Base-by-base conservation (phyloP, 768 basidiomycete genomes). In the Leccinum boreale region DNA sequence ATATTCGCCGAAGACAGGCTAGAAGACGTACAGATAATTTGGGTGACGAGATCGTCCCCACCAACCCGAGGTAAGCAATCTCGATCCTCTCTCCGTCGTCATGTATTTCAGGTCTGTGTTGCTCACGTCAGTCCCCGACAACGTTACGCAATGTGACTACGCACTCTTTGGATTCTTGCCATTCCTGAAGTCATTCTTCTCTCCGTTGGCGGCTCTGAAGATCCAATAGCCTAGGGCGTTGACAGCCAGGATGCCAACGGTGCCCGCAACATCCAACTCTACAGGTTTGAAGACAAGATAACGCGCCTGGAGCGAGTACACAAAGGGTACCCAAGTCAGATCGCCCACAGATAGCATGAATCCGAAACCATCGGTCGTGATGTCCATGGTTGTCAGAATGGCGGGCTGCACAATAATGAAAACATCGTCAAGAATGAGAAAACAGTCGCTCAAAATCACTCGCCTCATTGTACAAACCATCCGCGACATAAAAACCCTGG, bases 331-430 rank as follows among this genome's bases (percentile, higher is more conserved):
- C 90, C 92, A 98, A 19, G 86, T 74, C 28, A 98, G 82, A 68
- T 98, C 94, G 44, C 97, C 96, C 49, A 96, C 82, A 5, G 93
- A 75, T 28, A 99, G 87, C 97, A 99, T 99, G 81, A 94, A 98
- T 7, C 97, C 97, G 67, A 98, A 98, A 11, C 97, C 97, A 65
- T 99, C 97, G 11, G 90, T 91, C 3, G 89, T 95, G 68, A 99
- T 95, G 68, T 99, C 97, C 92, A 99, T 99, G 4, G 90, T 94
- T 1, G 92, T 95, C 57, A 98, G 80, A 62, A 99, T 81, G 10
- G 91, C 89, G 2, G 90, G 82, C 92, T 97, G 62, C 23, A 44
- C 0, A 21, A 17, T 29, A 14, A 26, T 61, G 10, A 57, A 48
- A 17, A 42, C n/a, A 42, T 35, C 8, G 6, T 33, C 5, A 24